Base-by-base conservation (phyloP, 2,329 filamentous ascomycete genomes). In the Remersonia thermophila region DNA sequence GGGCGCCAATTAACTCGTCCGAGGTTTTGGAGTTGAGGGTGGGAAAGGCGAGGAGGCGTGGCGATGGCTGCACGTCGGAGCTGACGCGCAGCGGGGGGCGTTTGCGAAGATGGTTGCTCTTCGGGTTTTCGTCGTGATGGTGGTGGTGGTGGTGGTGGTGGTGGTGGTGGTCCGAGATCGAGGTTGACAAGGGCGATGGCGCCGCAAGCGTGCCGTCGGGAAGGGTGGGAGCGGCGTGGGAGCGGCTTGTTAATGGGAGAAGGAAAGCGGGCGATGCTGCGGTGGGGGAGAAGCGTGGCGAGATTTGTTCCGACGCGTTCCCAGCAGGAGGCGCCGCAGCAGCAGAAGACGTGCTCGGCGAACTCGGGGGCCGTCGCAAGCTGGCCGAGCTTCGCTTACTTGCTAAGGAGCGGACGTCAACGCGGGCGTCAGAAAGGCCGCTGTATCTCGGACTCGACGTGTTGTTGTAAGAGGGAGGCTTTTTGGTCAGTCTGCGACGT, bases 321-420 rank as follows among this genome's bases (percentile, higher is more conserved):
- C 56, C 54, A 27, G 60, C 59, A 41, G 61, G 61, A 38, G 61
- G n/a, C n/a, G n/a, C n/a, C n/a, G n/a, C n/a, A 23, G 5, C 20
- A 23, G 20, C 20, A 23, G 20, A 5, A 6, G 9, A 23, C 9
- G 20, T 23, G 20, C 20, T 9, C 20, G 5, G 20, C 20, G 20
- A 23, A 56, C 71, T 75, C 47, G 73, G 72, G 53, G 71, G 65
- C 55, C 71, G 67, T 55, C 64, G 69, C 55, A 78, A 63, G 56
- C 70, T 77, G 51, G 69, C 67, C 47, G 73, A 75, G 67, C 73
- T 78, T 58, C 68, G 67, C 65, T 75, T 69, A 63, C 69, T 76
- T 57, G 67, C 64, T 49, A 77, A 59, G 47, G 69, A 74, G 51
- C 62, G 62, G 57, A 66, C 60, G 61, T 75, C 71, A 60, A 65